Evolutionary conservation across 2,329 filamentous ascomycete species (phyloP), one percentile per base, ranked within the genome.

Genomic region (Neonectria ditissima): DNA sequence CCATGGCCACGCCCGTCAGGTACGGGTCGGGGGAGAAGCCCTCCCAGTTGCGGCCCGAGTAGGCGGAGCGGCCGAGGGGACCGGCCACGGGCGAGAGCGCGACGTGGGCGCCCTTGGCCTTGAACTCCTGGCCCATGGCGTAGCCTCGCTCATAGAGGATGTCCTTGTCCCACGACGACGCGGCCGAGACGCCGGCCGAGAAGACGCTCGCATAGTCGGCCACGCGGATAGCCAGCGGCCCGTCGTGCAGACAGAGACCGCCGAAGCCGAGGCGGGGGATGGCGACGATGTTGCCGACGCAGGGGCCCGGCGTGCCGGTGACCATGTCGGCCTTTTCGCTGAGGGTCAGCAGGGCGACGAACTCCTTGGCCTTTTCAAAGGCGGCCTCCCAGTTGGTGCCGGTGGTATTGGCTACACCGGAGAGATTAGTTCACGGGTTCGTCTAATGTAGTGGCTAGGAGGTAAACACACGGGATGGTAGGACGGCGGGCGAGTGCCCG

Each of bases 81-180:
- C 80, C 80, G 14, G 74, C 73, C 20, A 81, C 78, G 13, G 81
- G 79, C 1, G 67, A 73, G 26, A 94, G 83, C 67, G 89, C 86
- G 28, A 93, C 81, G 74, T 94, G 90, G 22, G 92, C 84, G 61
- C 92, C 92, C 80, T 94, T 94, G 66, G 79, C 89, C 69, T 84
- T 87, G 75, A 91, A 89, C 77, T 95, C 92, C 52, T 75, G 47
- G 18, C 80, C 82, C 80, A 84, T 80, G 52, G 80, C 81, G 13
- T 65, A 55, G 22, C 73, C 93, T 55, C 92, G 87, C 60, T 85
- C 81, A 74, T 89, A 89, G 66, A 92, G 87, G 24, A 95, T 84
- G 13, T 86, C 80, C 67, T 87, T 89, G 77, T 95, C 91, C 91
- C 92, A 97, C 39, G 70, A 68, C 3, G 74, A 77, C 6, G 80